These are phyloP conservation scores for Diplocarpon mali DNA, from an alignment of 2,329 filamentous ascomycete species.

Conservation along the genomic window DNA sequence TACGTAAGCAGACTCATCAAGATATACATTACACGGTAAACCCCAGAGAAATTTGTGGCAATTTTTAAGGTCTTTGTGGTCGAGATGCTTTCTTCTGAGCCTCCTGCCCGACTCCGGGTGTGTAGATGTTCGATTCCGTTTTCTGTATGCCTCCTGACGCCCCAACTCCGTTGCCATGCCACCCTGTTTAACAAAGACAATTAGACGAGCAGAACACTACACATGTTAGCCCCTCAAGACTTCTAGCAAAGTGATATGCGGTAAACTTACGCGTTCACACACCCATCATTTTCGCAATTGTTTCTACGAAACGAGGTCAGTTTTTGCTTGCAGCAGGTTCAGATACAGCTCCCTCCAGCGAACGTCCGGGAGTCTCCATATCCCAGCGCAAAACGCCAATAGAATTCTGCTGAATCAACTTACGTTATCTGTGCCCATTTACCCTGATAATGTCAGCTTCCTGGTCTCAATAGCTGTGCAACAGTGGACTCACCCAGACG, in stretches of 20 bases:
- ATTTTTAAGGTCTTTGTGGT: background rate
- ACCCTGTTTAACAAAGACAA: slow-evolving; percentile 1
- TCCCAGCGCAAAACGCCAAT: background rate
- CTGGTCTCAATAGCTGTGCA: background rate
- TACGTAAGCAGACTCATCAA: background rate
- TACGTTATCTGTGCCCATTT: slow-evolving; percentile 60
- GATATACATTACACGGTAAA: background rate
- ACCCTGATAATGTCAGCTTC: slow-evolving; percentile 26
- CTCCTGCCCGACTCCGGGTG: background rate
- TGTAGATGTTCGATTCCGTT: background rate
- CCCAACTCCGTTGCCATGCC: slow-evolving; percentile 15
- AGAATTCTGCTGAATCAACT: background rate
- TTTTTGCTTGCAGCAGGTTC: background rate
- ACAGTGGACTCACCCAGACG: slow-evolving; percentile 52
- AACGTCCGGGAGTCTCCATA: background rate
- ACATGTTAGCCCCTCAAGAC: background rate
- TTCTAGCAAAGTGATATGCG: too few relatives aligned
- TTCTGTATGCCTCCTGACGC: slow-evolving; percentile 4
- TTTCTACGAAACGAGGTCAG: background rate
- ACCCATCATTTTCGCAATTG: slow-evolving; percentile 18
- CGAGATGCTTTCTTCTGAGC: background rate
- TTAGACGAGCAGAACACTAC: slow-evolving; percentile 21
- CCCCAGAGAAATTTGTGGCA: background rate
- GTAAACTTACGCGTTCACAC: slow-evolving; percentile 16
- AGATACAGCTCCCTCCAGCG: background rate